A percentile compares a stretch with the other conserved stretches of the same genome.
Conservation (phyloP, 805 yeast genomes). For the Yarrowia porcina region DNA sequence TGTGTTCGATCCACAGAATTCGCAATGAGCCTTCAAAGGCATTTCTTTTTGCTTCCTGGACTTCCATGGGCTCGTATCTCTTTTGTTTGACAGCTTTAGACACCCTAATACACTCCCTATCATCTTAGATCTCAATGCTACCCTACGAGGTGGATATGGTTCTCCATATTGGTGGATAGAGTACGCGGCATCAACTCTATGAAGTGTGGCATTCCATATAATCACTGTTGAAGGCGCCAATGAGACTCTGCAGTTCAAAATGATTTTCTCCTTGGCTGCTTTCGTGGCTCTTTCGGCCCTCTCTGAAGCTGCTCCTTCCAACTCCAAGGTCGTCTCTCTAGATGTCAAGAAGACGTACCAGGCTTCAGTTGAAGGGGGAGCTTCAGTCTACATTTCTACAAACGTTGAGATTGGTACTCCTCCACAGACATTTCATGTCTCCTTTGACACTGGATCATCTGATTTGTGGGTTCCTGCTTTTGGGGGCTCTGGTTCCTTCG, state of each 20-base stretch:
- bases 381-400: not conserved
- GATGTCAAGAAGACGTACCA: not conserved
- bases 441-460: not conserved
- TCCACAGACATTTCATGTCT: not conserved
- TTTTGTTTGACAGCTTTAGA: not conserved
- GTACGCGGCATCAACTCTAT: not conserved
- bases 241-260: not conserved
- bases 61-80: not conserved
- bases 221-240: no score
- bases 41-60: not conserved
- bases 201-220: not conserved
- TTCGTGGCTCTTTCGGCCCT: not conserved
- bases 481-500: not conserved
- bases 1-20: constrained; percentile 73
- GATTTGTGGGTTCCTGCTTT: not conserved
- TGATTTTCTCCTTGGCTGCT: not conserved
- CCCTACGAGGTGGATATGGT: not conserved
- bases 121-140: not conserved
- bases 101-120: no score
- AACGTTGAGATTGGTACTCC: not conserved
- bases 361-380: not conserved
- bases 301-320: not conserved
- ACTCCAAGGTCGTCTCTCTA: not conserved
- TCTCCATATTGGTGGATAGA: not conserved
- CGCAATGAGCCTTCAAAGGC: no score